Evolutionary conservation across 2,329 filamentous ascomycete species (phyloP).

Genomic region (Alternaria triticimaculans): DNA sequence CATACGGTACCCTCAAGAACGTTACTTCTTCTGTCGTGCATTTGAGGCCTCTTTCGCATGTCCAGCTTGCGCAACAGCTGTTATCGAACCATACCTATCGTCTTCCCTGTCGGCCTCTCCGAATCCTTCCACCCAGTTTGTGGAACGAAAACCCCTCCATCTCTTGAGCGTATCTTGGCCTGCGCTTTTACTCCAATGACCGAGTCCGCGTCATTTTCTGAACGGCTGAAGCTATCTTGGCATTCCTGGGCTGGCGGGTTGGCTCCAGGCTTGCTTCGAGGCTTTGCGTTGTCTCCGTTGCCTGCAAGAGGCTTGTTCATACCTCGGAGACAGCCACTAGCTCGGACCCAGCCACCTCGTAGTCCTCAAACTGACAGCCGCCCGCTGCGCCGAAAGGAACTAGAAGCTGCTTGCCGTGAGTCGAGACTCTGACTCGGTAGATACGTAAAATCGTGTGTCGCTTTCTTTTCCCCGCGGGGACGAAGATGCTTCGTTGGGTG

Average conservation of each 20-base stretch:
- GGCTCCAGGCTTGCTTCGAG: slow-evolving; percentile 26
- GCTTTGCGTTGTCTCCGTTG: slow-evolving; percentile 17
- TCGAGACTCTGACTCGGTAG: slow-evolving; percentile 7
- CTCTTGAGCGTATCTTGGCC: slow-evolving; percentile 40
- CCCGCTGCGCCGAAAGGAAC: background rate
- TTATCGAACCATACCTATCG: slow-evolving; percentile 1
- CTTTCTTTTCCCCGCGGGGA: slow-evolving; percentile 1
- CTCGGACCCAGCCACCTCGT: background rate
- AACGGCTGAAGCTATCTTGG: slow-evolving; percentile 33
- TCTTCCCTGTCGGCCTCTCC: slow-evolving; percentile 30
- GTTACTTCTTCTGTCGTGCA: background rate
- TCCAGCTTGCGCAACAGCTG: slow-evolving; percentile 1
- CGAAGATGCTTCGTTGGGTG: background rate
- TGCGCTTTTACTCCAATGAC: slow-evolving; percentile 33
- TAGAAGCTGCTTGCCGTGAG: background rate
- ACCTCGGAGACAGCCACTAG: slow-evolving; percentile 16
- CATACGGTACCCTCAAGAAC: background rate
- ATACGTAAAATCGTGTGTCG: slow-evolving; percentile 14
- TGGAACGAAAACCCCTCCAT: slow-evolving; percentile 21
- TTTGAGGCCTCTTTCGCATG: background rate
- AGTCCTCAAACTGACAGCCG: background rate
- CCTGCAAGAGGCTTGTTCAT: slow-evolving; percentile 38
- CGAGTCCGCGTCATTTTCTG: slow-evolving; percentile 9
- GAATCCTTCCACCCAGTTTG: slow-evolving; percentile 16
- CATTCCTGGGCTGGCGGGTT: slow-evolving; percentile 34